These are phyloP conservation scores for Fistulinella staudtii DNA, from an alignment of 1,284 basidiomycete genomes.

Conservation along the genomic window DNA sequence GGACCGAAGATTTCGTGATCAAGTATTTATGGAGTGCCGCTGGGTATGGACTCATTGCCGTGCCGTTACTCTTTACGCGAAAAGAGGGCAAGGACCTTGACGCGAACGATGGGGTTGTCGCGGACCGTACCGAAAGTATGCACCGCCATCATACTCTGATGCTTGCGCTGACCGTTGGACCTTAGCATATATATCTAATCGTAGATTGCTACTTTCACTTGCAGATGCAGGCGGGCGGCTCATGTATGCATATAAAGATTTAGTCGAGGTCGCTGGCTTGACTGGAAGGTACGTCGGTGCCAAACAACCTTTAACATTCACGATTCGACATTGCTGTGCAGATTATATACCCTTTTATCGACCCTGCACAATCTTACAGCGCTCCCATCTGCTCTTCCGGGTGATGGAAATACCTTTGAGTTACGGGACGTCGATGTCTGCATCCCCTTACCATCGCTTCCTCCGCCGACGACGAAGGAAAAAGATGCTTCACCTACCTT, in stretches of 20 bases:
- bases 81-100: conserved; percentile 13
- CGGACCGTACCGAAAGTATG: conserved; percentile 62
- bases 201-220: conserved; percentile 87
- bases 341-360: conserved; percentile 82
- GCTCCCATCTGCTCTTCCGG: conserved; percentile 37
- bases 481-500: conserved; percentile 3
- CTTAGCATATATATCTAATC: conserved; percentile 95
- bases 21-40: conserved; percentile 93
- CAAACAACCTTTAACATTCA: no score
- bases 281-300: conserved; percentile 57
- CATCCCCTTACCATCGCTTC: conserved; percentile 43
- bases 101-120: conserved; percentile 39
- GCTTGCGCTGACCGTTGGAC: background rate
- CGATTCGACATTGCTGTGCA: conserved; percentile 4
- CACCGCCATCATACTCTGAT: conserved; percentile 1
- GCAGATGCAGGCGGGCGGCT: conserved; percentile 93
- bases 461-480: conserved; percentile 2
- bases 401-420: conserved; percentile 43
- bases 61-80: conserved; percentile 73
- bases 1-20: conserved; percentile 93
- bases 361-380: conserved; percentile 74
- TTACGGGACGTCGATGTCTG: conserved; percentile 74
- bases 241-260: conserved; percentile 90
- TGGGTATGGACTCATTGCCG: conserved; percentile 85
- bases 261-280: conserved; percentile 90